These are phyloP conservation scores for Symmetrospora coprosmae DNA, from an alignment of 768 basidiomycete species.

Conservation along the genomic window DNA sequence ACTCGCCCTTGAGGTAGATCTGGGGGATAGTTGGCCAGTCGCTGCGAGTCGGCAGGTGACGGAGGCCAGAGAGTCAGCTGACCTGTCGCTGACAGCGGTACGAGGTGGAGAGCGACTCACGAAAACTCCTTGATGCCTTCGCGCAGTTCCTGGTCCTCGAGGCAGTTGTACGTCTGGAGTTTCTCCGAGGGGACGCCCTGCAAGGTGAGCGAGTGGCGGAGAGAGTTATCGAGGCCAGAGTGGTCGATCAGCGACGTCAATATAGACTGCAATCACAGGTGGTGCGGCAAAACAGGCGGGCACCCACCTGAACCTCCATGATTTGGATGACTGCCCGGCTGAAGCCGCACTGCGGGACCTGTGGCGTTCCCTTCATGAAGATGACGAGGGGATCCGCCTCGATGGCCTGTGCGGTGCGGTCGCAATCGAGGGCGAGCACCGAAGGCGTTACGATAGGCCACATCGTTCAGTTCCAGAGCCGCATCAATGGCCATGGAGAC, in stretches of 20 bases:
- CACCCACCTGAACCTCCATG: constrained; percentile 45
- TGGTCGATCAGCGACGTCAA: constrained; percentile 15
- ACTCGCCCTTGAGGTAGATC: constrained; percentile 84
- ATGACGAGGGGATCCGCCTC: constrained; percentile 65
- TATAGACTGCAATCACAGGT: neutral
- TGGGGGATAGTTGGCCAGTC: constrained; percentile 98
- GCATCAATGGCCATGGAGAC: no score
- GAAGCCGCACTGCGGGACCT: constrained; percentile 81
- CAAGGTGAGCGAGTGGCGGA: constrained; percentile 33
- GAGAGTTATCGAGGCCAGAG: neutral
- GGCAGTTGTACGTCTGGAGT: constrained; percentile 75
- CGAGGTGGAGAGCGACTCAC: constrained; percentile 44
- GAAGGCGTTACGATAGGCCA: no score
- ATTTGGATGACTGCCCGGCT: constrained; percentile 86
- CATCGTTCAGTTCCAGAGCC: no score
- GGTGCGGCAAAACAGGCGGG: neutral
- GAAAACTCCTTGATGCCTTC: constrained; percentile 88
- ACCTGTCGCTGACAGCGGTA: neutral
- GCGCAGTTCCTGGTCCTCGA: constrained; percentile 70
- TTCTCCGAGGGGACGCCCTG: constrained; percentile 68
- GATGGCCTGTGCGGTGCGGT: constrained; percentile 60
- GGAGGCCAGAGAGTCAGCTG: neutral
- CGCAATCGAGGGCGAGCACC: neutral
- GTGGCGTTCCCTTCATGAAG: constrained; percentile 95
- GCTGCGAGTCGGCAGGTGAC: constrained; percentile 39